Percentiles rank a stretch among this genome's conserved stretches.
phyloP scores from a whole-genome alignment of 2,329 filamentous ascomycete species.

The Fusarium pilosicola region DNA sequence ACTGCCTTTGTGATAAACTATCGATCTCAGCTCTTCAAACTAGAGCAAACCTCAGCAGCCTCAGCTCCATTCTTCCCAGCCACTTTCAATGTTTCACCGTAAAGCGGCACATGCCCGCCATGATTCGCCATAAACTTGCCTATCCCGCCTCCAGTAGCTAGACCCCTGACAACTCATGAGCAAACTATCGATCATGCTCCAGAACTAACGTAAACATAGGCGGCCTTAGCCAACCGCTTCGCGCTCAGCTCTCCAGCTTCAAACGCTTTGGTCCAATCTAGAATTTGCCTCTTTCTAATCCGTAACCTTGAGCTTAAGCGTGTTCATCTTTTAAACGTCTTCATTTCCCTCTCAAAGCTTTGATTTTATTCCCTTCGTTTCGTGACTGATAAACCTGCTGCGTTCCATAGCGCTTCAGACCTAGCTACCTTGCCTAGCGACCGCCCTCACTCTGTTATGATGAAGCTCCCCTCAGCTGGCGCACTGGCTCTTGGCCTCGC shows the following conservation, averaged over 20 bases:
- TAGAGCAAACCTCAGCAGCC: background rate
- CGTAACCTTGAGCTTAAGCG: background rate
- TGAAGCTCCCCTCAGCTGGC: constrained; percentile 47
- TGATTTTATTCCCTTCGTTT: background rate
- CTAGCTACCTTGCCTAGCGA: background rate
- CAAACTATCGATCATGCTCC: constrained; percentile 36
- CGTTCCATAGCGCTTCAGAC: background rate
- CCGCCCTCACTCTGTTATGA: constrained; percentile 23
- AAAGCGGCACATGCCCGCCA: constrained; percentile 26
- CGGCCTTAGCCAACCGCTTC: constrained; percentile 30
- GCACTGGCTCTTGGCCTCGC: constrained; percentile 46
- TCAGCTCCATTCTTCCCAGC: constrained; percentile 11
- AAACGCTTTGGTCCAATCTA: constrained; percentile 15
- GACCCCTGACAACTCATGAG: constrained; percentile 19
- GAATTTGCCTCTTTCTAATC: constrained; percentile 14
- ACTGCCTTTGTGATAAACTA: background rate
- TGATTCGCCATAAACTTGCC: constrained; percentile 36
- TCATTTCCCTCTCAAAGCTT: background rate
- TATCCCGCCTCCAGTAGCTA: constrained; percentile 1
- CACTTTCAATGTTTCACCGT: constrained; percentile 37
- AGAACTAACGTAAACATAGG: constrained; percentile 8
- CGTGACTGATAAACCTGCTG: background rate
- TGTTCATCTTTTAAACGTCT: constrained; percentile 15
- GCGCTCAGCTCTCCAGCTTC: constrained; percentile 23
- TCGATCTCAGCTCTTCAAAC: background rate